These are phyloP conservation scores for Rhynchospora pubera DNA, from an alignment of 176 grass and related monocot species.

Conservation along the genomic window DNA sequence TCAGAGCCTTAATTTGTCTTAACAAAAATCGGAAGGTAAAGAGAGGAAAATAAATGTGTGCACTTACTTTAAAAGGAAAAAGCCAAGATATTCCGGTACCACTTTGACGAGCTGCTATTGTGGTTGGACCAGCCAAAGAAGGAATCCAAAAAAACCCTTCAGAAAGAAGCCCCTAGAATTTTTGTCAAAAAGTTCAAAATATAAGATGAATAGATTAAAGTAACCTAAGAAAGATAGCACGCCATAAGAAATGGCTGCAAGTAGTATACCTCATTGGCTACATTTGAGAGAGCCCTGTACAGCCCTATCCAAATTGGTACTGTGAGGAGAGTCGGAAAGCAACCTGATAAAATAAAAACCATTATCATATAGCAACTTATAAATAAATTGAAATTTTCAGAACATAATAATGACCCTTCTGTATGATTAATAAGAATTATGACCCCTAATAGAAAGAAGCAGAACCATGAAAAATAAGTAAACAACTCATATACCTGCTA, in stretches of 20 bases:
- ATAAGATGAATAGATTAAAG: constrained; percentile 20
- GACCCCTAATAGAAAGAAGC: neutral
- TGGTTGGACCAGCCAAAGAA: constrained; percentile 96
- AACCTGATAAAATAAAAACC: constrained; percentile 48
- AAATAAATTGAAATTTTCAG: constrained; percentile 9
- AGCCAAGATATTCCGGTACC: constrained; percentile 92
- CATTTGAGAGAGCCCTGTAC: constrained; percentile 97
- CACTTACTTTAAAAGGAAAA: constrained; percentile 83
- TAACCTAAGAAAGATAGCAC: constrained; percentile 18
- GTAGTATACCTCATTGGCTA: constrained; percentile 83
- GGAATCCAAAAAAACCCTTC: constrained; percentile 99
- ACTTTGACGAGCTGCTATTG: constrained; percentile 65
- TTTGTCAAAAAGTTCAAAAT: constrained; percentile 3
- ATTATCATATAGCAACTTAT: neutral
- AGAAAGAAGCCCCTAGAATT: constrained; percentile 78
- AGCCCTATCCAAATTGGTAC: constrained; percentile 99
- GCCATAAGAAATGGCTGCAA: constrained; percentile 12
- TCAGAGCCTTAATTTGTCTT: neutral
- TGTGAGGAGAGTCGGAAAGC: constrained; percentile 91
- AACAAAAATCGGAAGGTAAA: neutral
- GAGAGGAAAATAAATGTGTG: neutral
- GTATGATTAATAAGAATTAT: neutral
- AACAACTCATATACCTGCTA: constrained; percentile 53
- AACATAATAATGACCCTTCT: neutral
- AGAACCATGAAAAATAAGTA: neutral